Conservation (phyloP, 1,139 yeast species). For the Nematodospora anomalae region DNA sequence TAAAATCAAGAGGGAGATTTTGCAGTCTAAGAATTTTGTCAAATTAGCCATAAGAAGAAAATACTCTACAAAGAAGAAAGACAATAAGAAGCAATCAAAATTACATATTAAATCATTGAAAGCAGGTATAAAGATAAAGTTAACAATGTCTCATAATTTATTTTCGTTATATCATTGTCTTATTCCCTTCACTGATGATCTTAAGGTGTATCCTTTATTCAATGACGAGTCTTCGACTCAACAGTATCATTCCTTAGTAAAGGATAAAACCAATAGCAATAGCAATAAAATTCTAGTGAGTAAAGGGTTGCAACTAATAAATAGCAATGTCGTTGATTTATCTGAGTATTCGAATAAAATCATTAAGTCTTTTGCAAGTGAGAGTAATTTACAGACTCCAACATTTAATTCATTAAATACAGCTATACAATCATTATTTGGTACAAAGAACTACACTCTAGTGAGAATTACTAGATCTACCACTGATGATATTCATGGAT, state of each 20-base stretch:
- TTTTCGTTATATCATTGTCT: constrained; percentile 44
- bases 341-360: constrained; percentile 39
- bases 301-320: constrained; percentile 35
- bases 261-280: not conserved
- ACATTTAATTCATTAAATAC: constrained; percentile 48
- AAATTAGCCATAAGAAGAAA: constrained; percentile 44
- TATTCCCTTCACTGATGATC: constrained; percentile 32
- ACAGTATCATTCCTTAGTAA: not conserved
- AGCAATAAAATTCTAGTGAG: constrained; percentile 18
- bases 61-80: constrained; percentile 21
- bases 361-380: constrained; percentile 21
- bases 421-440: constrained; percentile 46
- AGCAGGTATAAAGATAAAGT: constrained; percentile 51
- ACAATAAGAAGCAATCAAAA: constrained; percentile 23
- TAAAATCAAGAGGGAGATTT: constrained; percentile 24
- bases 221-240: constrained; percentile 4
- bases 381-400: constrained; percentile 18
- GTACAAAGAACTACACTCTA: constrained; percentile 41
- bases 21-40: constrained; percentile 28
- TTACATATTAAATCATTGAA: constrained; percentile 54
- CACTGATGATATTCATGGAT: constrained; percentile 50
- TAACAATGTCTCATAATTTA: constrained; percentile 47
- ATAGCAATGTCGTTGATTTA: constrained; percentile 36
- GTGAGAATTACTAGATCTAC: constrained; percentile 57
- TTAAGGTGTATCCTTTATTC: constrained; percentile 15